Percentiles rank a stretch among this genome's conserved stretches.
Conservation (phyloP, 495 filamentous ascomycete genomes). For the Annulohypoxylon nitens region DNA sequence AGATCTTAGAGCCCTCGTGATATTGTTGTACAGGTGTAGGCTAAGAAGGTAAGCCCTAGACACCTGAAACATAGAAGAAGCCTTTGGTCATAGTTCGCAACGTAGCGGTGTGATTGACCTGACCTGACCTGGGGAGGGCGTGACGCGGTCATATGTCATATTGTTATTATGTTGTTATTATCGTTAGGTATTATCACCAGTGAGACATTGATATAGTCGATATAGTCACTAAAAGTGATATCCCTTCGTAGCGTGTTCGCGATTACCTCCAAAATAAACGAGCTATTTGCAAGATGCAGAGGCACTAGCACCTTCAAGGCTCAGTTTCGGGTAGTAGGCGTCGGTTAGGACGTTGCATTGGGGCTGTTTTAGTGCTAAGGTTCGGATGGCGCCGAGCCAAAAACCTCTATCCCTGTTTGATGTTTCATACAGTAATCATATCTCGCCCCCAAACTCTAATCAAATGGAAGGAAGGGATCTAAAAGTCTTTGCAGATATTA, state of each 20-base stretch:
- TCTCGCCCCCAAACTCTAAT: neutral
- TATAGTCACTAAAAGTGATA: neutral
- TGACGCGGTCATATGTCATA: neutral
- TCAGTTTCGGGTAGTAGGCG: slow-evolving; percentile 12
- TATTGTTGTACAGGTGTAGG: no score
- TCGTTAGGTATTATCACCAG: neutral
- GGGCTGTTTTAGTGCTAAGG: slow-evolving; percentile 15
- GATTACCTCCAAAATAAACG: neutral
- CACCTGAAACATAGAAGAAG: no score
- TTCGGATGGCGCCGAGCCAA: slow-evolving; percentile 30
- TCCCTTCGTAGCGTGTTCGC: neutral
- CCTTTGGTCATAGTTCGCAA: neutral
- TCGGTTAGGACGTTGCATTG: slow-evolving; percentile 2
- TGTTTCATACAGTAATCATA: slow-evolving; percentile 4
- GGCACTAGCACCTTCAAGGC: slow-evolving; percentile 8
- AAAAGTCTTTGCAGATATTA: neutral
- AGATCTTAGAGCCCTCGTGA: no score
- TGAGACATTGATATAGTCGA: slow-evolving; percentile 6
- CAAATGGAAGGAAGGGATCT: neutral
- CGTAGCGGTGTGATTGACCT: neutral
- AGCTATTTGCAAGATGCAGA: slow-evolving; percentile 7
- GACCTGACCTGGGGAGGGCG: neutral
- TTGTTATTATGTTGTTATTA: neutral
- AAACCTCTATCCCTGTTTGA: slow-evolving; percentile 22
- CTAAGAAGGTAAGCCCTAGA: no score